Evolutionary conservation across 805 yeast species (phyloP).

Genomic region (Wickerhamomyces silvicola): DNA sequence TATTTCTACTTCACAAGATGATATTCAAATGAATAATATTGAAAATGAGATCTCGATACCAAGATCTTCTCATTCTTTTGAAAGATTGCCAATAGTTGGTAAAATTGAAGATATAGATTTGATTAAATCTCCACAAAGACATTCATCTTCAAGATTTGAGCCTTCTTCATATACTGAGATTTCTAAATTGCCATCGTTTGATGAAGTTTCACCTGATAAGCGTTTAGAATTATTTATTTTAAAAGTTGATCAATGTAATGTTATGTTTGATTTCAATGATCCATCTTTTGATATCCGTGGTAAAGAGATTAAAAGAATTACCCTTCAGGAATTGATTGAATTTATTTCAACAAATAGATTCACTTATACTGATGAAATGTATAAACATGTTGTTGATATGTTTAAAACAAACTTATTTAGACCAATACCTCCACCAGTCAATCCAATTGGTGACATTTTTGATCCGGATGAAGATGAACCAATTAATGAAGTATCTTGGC

Average conservation of each 20-base stretch:
- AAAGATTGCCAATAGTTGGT: slow-evolving; percentile 52
- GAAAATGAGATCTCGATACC: neutral
- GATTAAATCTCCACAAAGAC: slow-evolving; percentile 82
- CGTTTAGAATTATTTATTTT: slow-evolving; percentile 73
- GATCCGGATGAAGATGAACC: slow-evolving; percentile 99
- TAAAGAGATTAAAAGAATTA: slow-evolving; percentile 82
- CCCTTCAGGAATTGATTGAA: slow-evolving; percentile 84
- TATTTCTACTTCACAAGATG: slow-evolving; percentile 4
- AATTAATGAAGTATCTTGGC: slow-evolving; percentile 94
- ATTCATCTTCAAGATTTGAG: slow-evolving; percentile 87
- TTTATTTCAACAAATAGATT: slow-evolving; percentile 79
- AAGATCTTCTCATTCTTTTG: slow-evolving; percentile 45
- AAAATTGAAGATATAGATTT: slow-evolving; percentile 74
- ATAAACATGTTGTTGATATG: slow-evolving; percentile 82
- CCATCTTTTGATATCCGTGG: slow-evolving; percentile 90
- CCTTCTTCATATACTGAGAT: slow-evolving; percentile 60
- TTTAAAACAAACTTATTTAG: slow-evolving; percentile 84
- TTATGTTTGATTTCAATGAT: slow-evolving; percentile 89
- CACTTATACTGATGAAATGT: slow-evolving; percentile 86
- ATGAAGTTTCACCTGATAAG: slow-evolving; percentile 81
- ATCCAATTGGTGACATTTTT: slow-evolving; percentile 91
- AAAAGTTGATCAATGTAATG: slow-evolving; percentile 91
- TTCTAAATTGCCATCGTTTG: slow-evolving; percentile 76
- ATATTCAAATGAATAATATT: slow-evolving; percentile 2
- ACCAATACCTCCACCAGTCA: slow-evolving; percentile 97